Conservation (phyloP, 345 rosid genomes). For the Nephelium lappaceum region DNA sequence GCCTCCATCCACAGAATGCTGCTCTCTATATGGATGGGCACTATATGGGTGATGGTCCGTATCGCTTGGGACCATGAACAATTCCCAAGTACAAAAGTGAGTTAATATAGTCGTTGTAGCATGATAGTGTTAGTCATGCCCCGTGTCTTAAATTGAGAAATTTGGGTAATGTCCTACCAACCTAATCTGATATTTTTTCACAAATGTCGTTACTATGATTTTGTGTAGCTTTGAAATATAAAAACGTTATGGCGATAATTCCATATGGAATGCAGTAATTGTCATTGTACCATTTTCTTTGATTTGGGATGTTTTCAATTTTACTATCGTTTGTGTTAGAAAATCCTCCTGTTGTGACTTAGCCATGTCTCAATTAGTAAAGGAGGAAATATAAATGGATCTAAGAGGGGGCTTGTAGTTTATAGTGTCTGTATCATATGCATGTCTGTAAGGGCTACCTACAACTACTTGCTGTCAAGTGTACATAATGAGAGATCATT, state of each 20-base stretch:
- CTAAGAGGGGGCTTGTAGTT: background rate
- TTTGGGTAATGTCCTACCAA: conserved; percentile 7
- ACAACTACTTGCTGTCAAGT: background rate
- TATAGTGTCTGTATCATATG: background rate
- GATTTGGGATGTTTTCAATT: conserved; percentile 9
- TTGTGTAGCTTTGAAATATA: conserved; percentile 15
- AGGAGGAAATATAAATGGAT: background rate
- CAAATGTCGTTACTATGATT: conserved; percentile 9
- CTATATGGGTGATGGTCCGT: conserved; percentile 91
- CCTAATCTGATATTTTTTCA: conserved; percentile 5
- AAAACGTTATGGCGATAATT: conserved; percentile 3
- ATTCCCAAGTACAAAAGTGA: background rate
- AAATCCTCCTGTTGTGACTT: background rate
- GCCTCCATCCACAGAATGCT: conserved; percentile 80
- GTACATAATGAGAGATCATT: conserved; percentile 11
- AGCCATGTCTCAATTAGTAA: background rate
- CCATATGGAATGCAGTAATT: background rate
- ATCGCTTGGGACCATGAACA: conserved; percentile 81
- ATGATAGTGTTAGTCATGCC: conserved; percentile 5
- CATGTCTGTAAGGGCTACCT: conserved; percentile 4
- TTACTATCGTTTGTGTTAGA: background rate
- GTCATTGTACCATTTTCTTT: background rate
- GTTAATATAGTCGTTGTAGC: conserved; percentile 6
- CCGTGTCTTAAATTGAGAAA: background rate
- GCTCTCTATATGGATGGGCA: conserved; percentile 92